These are phyloP conservation scores for Trebouxiophyceae sp. DNA, from an alignment of 163 green algal species.

Conservation along the genomic window DNA sequence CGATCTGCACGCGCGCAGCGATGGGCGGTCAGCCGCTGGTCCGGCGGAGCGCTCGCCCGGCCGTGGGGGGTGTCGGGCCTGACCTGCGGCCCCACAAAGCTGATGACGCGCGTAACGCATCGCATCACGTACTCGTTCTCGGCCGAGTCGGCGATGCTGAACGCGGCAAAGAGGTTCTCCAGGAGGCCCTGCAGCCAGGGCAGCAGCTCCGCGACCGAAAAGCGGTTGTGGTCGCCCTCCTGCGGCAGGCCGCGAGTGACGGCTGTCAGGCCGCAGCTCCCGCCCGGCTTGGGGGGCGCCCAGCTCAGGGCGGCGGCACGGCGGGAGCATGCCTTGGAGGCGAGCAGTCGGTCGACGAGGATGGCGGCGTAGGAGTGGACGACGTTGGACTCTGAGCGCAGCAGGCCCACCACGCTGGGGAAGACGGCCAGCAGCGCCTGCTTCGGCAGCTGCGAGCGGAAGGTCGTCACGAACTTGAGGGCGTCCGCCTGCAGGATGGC, in stretches of 20 bases:
- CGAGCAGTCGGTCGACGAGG: conserved; percentile 82
- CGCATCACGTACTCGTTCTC: conserved; percentile 99
- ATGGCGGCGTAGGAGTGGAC: conserved; percentile 96
- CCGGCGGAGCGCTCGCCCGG: too few species aligned
- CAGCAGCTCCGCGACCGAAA: conserved; percentile 55
- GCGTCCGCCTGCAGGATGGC: conserved; percentile 91
- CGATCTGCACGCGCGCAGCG: conserved; percentile 33
- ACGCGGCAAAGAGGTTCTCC: conserved; percentile 68
- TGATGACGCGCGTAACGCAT: conserved; percentile 85
- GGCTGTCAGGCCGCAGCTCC: too few species aligned
- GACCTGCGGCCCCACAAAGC: conserved; percentile 50
- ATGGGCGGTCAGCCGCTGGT: conserved; percentile 10
- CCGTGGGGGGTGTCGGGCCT: too few species aligned
- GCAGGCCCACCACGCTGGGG: conserved; percentile 52
- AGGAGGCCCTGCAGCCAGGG: conserved; percentile 64
- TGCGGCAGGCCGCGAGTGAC: too few species aligned
- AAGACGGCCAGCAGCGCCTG: conserved; percentile 56
- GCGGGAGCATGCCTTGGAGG: conserved; percentile 13
- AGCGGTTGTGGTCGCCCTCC: conserved; percentile 31
- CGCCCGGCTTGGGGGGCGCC: too few species aligned
- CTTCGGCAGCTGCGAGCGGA: conserved; percentile 54
- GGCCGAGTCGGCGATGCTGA: conserved; percentile 66
- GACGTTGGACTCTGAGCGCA: conserved; percentile 75
- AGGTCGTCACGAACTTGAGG: conserved; percentile 94
- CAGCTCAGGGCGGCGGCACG: background rate